Evolutionary conservation across 208 protist genomes (phyloP), one percentile per base, ranked within the genome.

Genomic region (Wallacemonas collosoma): DNA sequence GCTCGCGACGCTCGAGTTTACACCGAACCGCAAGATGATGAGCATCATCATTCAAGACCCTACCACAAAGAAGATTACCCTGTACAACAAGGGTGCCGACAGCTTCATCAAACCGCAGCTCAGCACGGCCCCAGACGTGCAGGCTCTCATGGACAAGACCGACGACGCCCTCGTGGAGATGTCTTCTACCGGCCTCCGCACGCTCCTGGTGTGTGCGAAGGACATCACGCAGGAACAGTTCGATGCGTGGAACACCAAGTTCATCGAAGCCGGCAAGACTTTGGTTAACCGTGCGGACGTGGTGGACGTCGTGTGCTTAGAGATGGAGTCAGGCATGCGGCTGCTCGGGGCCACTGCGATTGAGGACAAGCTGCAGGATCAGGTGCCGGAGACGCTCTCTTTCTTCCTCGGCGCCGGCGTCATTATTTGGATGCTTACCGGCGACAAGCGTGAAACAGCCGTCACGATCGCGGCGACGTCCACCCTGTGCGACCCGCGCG

Each of bases 371-470:
- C 87, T 99, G 54, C 98, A 99, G 80, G 90, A 98, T 15, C 78
- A 93, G 55, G 97, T 98, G 15, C 93, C 94, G 0, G 91, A 98
- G 72, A 97, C 96, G n/a, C 88, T 99, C 15, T 80, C 84, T 6
- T 86, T 96, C n/a, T 90, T 99, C 40, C 62, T 89, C 7, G 76
- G 88, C 41, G 98, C 98, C 1, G 95, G 95, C 4, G 96, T 99
- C 39, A 83, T 97, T 2, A 68, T 99, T 11, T 99, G 98, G 98
- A 98, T 99, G 80, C 85, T 99, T 9, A 99, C 98, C 8, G 98
- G 98, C 53, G 98, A 99, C 84, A 99, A 99, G 85, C 90, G 95
- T 56, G 98, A 99, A 73, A 99, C 97, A 81, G 91, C 91, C 8
- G 88, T 95, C 36, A 95, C 90, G 17, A 94, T 97, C 66, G 89